Evolutionary conservation across 2,329 filamentous ascomycete genomes (phyloP).

Genomic region (Dothistroma septosporum): DNA sequence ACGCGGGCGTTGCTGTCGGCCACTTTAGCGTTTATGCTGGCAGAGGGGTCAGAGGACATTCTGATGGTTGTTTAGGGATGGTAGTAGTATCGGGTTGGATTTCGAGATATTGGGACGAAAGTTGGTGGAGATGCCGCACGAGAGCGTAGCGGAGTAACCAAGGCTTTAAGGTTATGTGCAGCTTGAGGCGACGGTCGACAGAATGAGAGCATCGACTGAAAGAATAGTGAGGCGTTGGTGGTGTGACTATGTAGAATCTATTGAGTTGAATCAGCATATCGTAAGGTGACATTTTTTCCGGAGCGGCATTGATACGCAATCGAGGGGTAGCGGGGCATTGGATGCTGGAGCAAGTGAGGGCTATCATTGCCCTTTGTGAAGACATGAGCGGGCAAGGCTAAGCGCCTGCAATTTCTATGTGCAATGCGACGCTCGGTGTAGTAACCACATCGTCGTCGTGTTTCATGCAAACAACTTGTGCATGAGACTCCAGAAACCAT

Average conservation of each 20-base stretch:
- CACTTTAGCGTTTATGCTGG: constrained; percentile 6
- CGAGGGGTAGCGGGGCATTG: background rate
- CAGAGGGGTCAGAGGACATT: constrained; percentile 10
- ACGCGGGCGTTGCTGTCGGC: constrained; percentile 35
- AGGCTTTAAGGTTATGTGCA: background rate
- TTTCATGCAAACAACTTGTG: background rate
- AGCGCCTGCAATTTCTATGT: background rate
- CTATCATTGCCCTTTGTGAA: background rate
- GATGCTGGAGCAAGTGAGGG: background rate
- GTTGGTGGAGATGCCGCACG: background rate
- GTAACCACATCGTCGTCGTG: background rate
- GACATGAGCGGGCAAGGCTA: background rate
- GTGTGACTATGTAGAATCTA: background rate
- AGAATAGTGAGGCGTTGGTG: too few relatives aligned
- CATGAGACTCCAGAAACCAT: too few relatives aligned
- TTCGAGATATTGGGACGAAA: background rate
- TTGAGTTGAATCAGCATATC: background rate
- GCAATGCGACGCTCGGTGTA: background rate
- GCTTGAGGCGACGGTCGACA: background rate
- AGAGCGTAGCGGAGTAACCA: too few relatives aligned
- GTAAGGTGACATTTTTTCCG: background rate
- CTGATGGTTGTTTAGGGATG: background rate
- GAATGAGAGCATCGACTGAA: background rate
- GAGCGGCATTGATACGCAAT: background rate
- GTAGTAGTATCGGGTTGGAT: background rate